Evolutionary conservation across 192 early-diverging fungal species (phyloP).

Genomic region (Coemansia sp.): DNA sequence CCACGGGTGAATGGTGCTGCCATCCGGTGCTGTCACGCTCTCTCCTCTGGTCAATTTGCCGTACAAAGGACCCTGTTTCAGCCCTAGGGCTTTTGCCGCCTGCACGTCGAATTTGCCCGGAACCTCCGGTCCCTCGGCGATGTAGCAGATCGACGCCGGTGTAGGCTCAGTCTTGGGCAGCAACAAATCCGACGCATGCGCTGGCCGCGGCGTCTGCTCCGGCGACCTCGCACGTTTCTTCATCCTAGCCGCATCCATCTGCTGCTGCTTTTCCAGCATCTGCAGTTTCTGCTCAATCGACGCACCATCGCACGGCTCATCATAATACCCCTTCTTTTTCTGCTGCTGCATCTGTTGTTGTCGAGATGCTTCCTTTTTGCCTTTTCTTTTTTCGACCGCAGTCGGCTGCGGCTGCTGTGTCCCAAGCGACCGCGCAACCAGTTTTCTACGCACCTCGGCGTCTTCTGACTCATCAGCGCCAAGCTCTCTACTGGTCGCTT

Average conservation of each 20-base stretch:
- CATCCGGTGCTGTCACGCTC: slow-evolving; percentile 59
- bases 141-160: slow-evolving; percentile 63
- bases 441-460: slow-evolving; percentile 10
- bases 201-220: slow-evolving; percentile 14
- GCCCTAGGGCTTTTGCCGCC: slow-evolving; percentile 65
- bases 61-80: slow-evolving; percentile 65
- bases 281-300: slow-evolving; percentile 33
- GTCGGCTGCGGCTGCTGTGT: slow-evolving; percentile 14
- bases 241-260: slow-evolving; percentile 4
- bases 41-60: slow-evolving; percentile 63
- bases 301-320: slow-evolving; percentile 28
- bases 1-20: slow-evolving; percentile 67
- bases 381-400: slow-evolving; percentile 8
- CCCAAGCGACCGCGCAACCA: slow-evolving; percentile 39
- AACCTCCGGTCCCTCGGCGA: slow-evolving; percentile 70
- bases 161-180: slow-evolving; percentile 55
- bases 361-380: slow-evolving; percentile 2
- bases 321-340: slow-evolving; percentile 37
- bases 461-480: slow-evolving; percentile 36
- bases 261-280: slow-evolving; percentile 29
- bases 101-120: slow-evolving; percentile 78
- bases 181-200: slow-evolving; percentile 14
- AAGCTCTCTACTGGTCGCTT: slow-evolving; percentile 7
- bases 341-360: slow-evolving; percentile 24
- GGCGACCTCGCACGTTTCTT: slow-evolving; percentile 41